phyloP scores from a whole-genome alignment of 2,329 filamentous ascomycete species.

The Microsporum ferrugineum region DNA sequence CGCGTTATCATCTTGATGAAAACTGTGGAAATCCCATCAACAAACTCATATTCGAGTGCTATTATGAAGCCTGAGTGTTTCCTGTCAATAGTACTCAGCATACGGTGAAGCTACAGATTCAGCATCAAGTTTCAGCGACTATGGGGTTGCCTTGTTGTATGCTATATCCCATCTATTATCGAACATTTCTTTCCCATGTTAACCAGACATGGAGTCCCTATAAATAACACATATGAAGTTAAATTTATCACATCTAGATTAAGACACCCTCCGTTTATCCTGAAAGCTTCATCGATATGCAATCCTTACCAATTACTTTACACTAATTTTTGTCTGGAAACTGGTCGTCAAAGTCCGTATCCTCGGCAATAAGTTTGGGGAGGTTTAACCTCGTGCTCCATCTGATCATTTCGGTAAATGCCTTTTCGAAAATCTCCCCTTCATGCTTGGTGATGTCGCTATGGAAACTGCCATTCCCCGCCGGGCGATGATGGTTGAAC shows the following conservation, averaged over 20 bases:
- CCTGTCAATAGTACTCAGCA: too few relatives aligned
- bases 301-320: neutral
- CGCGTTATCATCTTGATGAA: too few relatives aligned
- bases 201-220: too few relatives aligned
- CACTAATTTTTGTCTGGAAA: neutral
- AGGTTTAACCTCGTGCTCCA: constrained; percentile 7
- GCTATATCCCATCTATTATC: too few relatives aligned
- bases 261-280: neutral
- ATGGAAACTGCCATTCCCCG: constrained; percentile 9
- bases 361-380: neutral
- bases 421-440: constrained; percentile 8
- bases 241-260: neutral
- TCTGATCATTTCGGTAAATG: constrained; percentile 12
- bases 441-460: constrained; percentile 14
- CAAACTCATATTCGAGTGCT: too few relatives aligned
- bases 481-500: constrained; percentile 15
- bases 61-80: too few relatives aligned
- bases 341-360: neutral
- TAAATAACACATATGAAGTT: neutral
- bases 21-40: too few relatives aligned
- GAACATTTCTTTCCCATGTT: too few relatives aligned
- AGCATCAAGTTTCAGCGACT: too few relatives aligned
- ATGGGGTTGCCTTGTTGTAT: too few relatives aligned
- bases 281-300: neutral
- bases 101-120: too few relatives aligned